Percentiles rank a stretch among this genome's conserved stretches.
These are phyloP conservation scores for Alternaria alternata DNA, from an alignment of 2,329 filamentous ascomycete species.

Conservation along the genomic window DNA sequence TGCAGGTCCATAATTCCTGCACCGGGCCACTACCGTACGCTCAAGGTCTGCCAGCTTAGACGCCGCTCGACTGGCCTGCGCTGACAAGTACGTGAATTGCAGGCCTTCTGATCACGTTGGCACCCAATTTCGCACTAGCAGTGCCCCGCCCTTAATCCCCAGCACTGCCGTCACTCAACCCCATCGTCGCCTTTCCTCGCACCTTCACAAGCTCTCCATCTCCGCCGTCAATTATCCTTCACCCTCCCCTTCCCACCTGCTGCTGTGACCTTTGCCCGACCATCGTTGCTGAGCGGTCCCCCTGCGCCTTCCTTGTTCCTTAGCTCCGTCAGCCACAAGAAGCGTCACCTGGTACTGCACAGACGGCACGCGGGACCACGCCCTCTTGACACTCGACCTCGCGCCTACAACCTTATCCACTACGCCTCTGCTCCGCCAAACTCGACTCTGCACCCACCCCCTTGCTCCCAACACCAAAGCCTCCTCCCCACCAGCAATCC, in stretches of 20 bases:
- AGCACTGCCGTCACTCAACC: constrained; percentile 35
- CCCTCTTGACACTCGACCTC: constrained; percentile 32
- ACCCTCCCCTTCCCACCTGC: constrained; percentile 8
- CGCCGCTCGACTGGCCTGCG: constrained; percentile 10
- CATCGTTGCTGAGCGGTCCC: constrained; percentile 25
- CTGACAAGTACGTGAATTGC: constrained; percentile 19
- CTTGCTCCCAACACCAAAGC: constrained; percentile 56
- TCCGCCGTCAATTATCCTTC: constrained; percentile 35
- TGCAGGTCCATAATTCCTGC: constrained; percentile 24
- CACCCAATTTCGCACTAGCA: constrained; percentile 26
- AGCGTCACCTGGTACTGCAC: constrained; percentile 32
- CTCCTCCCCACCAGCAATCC: constrained; percentile 53
- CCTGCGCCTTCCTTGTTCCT: constrained; percentile 30
- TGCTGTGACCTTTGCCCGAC: constrained; percentile 13
- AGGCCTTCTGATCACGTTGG: constrained; percentile 22
- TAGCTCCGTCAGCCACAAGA: constrained; percentile 29
- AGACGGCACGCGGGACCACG: constrained; percentile 31
- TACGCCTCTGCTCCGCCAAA: constrained; percentile 59
- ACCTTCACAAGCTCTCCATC: constrained; percentile 24
- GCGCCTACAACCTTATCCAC: constrained; percentile 54
- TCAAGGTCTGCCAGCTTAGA: constrained; percentile 7
- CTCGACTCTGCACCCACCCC: constrained; percentile 53
- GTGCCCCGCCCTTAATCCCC: constrained; percentile 33
- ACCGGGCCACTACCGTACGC: constrained; percentile 9
- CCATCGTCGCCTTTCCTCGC: constrained; percentile 34